Conservation (phyloP, 1,284 basidiomycete species). For the Exobasidium rhododendri region DNA sequence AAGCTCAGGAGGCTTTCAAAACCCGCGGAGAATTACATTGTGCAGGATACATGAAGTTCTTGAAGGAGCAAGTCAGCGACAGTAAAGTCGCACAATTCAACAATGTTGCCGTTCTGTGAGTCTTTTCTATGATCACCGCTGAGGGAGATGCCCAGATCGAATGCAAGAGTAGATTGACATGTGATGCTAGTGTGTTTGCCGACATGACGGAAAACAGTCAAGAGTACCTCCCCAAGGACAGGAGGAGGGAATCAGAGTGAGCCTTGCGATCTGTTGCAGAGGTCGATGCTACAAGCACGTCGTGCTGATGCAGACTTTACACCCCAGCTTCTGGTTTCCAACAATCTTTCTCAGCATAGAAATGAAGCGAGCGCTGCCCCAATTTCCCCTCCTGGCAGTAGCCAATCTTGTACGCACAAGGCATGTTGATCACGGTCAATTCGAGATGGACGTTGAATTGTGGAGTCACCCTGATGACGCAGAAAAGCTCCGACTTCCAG, state of each 20-base stretch:
- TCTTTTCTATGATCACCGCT: no score
- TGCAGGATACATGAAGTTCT: neutral
- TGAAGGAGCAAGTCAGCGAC: neutral
- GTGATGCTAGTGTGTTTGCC: neutral
- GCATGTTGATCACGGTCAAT: neutral
- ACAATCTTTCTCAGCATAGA: neutral
- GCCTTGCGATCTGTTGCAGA: neutral
- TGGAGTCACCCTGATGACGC: constrained; percentile 3
- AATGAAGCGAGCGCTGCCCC: neutral
- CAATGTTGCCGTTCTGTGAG: neutral
- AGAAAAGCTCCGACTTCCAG: neutral
- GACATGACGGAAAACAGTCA: neutral
- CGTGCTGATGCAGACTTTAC: neutral
- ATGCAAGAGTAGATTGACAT: neutral
- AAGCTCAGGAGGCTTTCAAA: neutral
- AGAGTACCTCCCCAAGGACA: neutral
- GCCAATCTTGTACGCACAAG: neutral
- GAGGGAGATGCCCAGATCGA: no score
- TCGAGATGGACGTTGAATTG: neutral
- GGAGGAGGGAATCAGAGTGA: neutral
- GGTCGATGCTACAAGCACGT: neutral
- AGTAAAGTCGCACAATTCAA: neutral
- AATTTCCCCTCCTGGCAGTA: neutral
- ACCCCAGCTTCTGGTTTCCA: neutral
- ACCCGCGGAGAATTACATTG: neutral